phyloP scores from a whole-genome alignment of 1,139 yeast genomes.

The Diutina ranongensis region DNA sequence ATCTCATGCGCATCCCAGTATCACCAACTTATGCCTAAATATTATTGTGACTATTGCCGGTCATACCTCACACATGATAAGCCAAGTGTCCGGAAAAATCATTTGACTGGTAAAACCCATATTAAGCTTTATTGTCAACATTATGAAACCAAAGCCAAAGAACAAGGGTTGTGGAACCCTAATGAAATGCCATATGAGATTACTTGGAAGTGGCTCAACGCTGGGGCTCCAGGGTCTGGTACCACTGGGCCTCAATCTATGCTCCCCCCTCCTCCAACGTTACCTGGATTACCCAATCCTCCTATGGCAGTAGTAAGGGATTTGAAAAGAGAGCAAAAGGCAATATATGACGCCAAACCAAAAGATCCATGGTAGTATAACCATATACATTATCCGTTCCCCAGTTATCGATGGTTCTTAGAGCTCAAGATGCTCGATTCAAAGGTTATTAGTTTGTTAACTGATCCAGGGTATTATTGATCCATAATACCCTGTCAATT shows the following conservation, averaged over 20 bases:
- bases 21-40: constrained; percentile 35
- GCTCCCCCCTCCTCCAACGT: not conserved
- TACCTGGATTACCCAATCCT: constrained; percentile 2
- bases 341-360: not conserved
- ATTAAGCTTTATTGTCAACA: constrained; percentile 64
- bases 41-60: constrained; percentile 82
- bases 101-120: constrained; percentile 72
- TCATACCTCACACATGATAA: constrained; percentile 84
- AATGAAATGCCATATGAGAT: constrained; percentile 26
- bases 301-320: constrained; percentile 2
- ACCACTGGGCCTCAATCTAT: not conserved
- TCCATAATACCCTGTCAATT: no score
- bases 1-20: no score
- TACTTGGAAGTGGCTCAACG: constrained; percentile 1
- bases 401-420: no score
- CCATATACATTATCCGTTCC: no score
- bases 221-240: not conserved
- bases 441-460: no score
- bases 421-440: no score
- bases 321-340: not conserved
- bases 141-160: constrained; percentile 48
- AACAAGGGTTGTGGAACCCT: constrained; percentile 34
- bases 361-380: constrained; percentile 4
- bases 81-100: constrained; percentile 75
- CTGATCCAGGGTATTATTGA: no score